A percentile compares a stretch with the other conserved stretches of the same genome.
These are phyloP conservation scores for Microdochium bolleyi DNA, from an alignment of 2,329 filamentous ascomycete genomes.

Conservation along the genomic window DNA sequence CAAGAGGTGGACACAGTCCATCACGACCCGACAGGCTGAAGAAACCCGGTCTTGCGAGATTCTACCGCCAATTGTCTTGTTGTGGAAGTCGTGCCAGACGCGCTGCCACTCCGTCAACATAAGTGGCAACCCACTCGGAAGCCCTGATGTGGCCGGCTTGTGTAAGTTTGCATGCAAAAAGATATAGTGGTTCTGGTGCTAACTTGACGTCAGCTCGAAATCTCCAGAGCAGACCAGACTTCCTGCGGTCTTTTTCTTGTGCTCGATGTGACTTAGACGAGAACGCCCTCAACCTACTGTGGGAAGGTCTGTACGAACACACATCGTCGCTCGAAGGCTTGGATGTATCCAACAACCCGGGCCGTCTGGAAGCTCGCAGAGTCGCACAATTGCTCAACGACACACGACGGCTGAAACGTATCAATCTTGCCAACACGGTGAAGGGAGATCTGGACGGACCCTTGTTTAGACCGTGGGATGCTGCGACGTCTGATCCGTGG, in stretches of 20 bases:
- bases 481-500: conserved; percentile 23
- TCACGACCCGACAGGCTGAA: conserved; percentile 2
- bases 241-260: conserved; percentile 39
- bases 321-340: conserved; percentile 36
- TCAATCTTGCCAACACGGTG: conserved; percentile 44
- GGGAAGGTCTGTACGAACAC: conserved; percentile 37
- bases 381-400: conserved; percentile 34
- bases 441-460: conserved; percentile 35
- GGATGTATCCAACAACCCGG: conserved; percentile 44
- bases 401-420: conserved; percentile 32
- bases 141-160: conserved; percentile 38
- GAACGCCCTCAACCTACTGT: conserved; percentile 35
- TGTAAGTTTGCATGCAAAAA: conserved; percentile 21
- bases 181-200: neutral
- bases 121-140: conserved; percentile 38
- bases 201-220: conserved; percentile 12
- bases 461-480: conserved; percentile 35
- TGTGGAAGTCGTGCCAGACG: conserved; percentile 36
- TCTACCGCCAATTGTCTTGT: conserved; percentile 38
- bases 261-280: conserved; percentile 44
- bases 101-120: conserved; percentile 43
- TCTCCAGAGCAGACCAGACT: conserved; percentile 21
- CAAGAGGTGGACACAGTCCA: conserved; percentile 9
- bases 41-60: conserved; percentile 24
- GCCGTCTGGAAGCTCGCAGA: conserved; percentile 38